phyloP scores from a whole-genome alignment of 257 asterid species.

The Eucommia ulmoides region DNA sequence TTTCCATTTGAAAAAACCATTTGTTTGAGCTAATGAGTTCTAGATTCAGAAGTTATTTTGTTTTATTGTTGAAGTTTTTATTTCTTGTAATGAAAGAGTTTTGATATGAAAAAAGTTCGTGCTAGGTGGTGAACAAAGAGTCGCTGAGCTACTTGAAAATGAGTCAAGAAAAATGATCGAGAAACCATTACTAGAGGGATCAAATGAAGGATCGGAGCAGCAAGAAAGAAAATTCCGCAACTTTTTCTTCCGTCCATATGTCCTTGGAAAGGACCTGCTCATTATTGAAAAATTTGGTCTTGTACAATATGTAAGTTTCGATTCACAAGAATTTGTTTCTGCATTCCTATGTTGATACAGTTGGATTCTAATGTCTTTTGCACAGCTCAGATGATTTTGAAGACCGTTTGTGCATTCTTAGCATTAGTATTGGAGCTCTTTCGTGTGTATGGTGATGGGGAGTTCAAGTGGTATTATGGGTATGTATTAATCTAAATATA shows the following conservation, averaged over 20 bases:
- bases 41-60: too few relatives aligned
- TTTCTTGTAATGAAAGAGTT: too few relatives aligned
- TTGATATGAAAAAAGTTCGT: slow-evolving; percentile 7
- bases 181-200: slow-evolving; percentile 58
- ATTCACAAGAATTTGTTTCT: slow-evolving; percentile 1
- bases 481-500: slow-evolving; percentile 57
- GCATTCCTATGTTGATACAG: not conserved
- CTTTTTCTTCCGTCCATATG: slow-evolving; percentile 53
- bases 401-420: slow-evolving; percentile 71
- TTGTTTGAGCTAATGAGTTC: too few relatives aligned
- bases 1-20: too few relatives aligned
- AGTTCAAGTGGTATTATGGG: slow-evolving; percentile 90
- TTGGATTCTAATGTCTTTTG: slow-evolving; percentile 4
- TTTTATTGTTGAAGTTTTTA: too few relatives aligned
- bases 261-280: slow-evolving; percentile 57
- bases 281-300: slow-evolving; percentile 72
- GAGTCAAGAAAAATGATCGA: slow-evolving; percentile 40
- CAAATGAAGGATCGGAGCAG: slow-evolving; percentile 12
- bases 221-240: slow-evolving; percentile 26
- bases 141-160: slow-evolving; percentile 50
- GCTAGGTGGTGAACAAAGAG: slow-evolving; percentile 74
- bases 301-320: slow-evolving; percentile 68
- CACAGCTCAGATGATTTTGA: slow-evolving; percentile 77
- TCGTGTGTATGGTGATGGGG: slow-evolving; percentile 91
- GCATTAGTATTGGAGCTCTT: slow-evolving; percentile 65